Evolutionary conservation across 805 yeast species (phyloP).

Genomic region (Pichia sporocuriosa): DNA sequence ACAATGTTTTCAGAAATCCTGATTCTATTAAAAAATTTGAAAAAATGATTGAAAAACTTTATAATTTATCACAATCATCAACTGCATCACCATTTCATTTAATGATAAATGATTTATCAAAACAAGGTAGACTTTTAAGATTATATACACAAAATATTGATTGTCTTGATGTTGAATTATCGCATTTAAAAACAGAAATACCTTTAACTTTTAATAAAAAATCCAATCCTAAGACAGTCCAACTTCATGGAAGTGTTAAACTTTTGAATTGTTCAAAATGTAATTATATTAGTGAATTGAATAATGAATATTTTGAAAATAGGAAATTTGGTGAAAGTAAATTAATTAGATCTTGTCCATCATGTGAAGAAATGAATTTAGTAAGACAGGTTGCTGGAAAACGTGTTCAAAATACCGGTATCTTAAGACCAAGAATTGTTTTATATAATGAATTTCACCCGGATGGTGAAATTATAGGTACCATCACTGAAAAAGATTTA

Average conservation of each 20-base stretch:
- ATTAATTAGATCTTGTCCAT: conserved; percentile 51
- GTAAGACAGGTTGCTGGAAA: conserved; percentile 56
- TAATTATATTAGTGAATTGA: conserved; percentile 46
- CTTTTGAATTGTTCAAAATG: conserved; percentile 75
- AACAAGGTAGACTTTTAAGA: conserved; percentile 57
- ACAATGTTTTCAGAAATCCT: conserved; percentile 62
- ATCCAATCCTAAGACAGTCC: conserved; percentile 52
- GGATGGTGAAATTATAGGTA: conserved; percentile 82
- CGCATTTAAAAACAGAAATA: conserved; percentile 39
- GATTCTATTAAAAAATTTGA: conserved; percentile 61
- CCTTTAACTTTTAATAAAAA: conserved; percentile 36
- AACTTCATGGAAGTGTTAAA: conserved; percentile 78
- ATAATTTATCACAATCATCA: conserved; percentile 46
- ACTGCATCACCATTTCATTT: conserved; percentile 71
- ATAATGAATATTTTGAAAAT: conserved; percentile 40
- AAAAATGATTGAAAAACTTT: conserved; percentile 60
- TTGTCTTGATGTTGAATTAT: conserved; percentile 59
- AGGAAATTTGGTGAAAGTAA: conserved; percentile 18
- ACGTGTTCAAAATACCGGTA: conserved; percentile 56
- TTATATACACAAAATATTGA: conserved; percentile 88
- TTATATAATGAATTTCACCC: conserved; percentile 75
- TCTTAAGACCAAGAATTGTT: conserved; percentile 58
- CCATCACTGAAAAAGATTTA: conserved; percentile 61
- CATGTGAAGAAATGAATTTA: conserved; percentile 52
- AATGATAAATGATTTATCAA: conserved; percentile 52